Conservation (phyloP, 441 rosid species). For the Hura crepitans region DNA sequence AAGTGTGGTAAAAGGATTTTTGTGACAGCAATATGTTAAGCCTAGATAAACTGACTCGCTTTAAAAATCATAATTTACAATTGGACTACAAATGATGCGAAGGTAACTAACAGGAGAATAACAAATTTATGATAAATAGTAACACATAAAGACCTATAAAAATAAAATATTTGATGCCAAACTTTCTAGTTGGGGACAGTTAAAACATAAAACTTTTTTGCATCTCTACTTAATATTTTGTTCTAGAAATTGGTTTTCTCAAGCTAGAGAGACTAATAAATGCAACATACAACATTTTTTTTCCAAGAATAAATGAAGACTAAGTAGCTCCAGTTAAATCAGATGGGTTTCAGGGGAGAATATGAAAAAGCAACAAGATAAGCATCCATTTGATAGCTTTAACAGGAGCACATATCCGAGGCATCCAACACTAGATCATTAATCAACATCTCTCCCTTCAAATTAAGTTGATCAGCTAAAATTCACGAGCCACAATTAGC, state of each 20-base stretch:
- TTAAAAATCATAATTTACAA: neutral
- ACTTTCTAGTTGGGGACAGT: neutral
- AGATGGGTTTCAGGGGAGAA: neutral
- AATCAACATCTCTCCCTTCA: neutral
- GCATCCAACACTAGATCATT: neutral
- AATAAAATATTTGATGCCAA: neutral
- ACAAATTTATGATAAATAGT: neutral
- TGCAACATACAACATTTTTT: neutral
- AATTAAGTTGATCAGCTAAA: neutral
- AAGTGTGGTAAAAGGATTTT: no score
- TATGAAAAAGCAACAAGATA: neutral
- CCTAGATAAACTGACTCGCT: neutral
- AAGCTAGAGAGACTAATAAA: conserved; percentile 1
- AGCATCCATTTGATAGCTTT: neutral
- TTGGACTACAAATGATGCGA: neutral
- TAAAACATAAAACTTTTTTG: conserved; percentile 1
- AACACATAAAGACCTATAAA: neutral
- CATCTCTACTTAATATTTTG: neutral
- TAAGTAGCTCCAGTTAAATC: neutral
- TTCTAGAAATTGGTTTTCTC: conserved; percentile 10
- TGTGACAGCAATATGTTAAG: no score
- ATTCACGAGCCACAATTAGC: neutral
- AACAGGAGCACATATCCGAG: conserved; percentile 1
- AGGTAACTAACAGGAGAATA: neutral
- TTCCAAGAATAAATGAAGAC: conserved; percentile 8